Evolutionary conservation across 257 asterid genomes (phyloP).

Genomic region (Lycium ferocissimum): DNA sequence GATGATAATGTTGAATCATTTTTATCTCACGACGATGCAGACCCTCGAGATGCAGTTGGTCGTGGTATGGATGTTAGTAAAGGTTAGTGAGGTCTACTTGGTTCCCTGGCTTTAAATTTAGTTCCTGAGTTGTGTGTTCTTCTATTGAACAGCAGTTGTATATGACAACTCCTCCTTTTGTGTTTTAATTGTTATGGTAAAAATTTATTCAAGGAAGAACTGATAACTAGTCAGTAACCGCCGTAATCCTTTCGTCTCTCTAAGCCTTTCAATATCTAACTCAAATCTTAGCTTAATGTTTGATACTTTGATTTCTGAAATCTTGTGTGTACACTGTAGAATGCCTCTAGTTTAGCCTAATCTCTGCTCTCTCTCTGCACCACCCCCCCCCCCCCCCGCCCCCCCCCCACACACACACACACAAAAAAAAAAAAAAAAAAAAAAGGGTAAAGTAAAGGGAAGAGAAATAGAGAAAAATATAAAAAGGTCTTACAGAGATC

Average conservation of each 20-base stretch:
- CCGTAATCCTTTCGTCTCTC: neutral
- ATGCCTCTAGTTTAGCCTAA: slow-evolving; percentile 17
- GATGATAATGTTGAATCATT: slow-evolving; percentile 96
- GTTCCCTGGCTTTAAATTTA: neutral
- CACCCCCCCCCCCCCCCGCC: neutral
- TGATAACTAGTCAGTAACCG: neutral
- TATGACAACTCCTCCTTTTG: neutral
- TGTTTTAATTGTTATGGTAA: neutral
- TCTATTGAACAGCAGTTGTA: neutral
- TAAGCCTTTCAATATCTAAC: neutral
- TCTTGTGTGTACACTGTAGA: neutral
- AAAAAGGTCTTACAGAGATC: neutral
- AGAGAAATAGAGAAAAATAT: neutral
- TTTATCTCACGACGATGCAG: slow-evolving; percentile 89
- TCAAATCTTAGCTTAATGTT: slow-evolving; percentile 15
- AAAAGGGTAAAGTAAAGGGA: neutral
- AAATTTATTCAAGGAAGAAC: neutral
- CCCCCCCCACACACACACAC: neutral
- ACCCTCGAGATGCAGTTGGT: slow-evolving; percentile 85
- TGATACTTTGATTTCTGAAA: neutral
- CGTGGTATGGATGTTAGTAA: slow-evolving; percentile 94
- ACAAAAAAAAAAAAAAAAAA: too few relatives aligned
- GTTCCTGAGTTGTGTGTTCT: neutral
- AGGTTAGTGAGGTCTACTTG: slow-evolving; percentile 51
- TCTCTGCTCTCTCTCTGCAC: too few relatives aligned